Base-by-base conservation (phyloP, 1,284 basidiomycete genomes). In the Sanghuangporus weigelae region DNA sequence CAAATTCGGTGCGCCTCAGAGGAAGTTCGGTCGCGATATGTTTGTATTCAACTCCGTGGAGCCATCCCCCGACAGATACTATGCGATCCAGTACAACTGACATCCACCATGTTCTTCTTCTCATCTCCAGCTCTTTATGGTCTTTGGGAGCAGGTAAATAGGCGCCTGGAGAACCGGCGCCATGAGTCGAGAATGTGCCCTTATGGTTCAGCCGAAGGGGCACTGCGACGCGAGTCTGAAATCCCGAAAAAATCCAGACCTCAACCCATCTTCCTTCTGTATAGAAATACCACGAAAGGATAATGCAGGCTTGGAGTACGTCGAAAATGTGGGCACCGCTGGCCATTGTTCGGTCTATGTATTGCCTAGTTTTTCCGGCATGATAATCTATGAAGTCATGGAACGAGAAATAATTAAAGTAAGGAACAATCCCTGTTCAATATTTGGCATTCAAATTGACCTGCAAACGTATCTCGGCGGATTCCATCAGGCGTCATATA, bases 201-300 rank as follows among this genome's bases (percentile, higher is more conserved):
- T 89, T 90, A 72, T 90, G 90, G 71, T 92, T 92, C 46, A 92
- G 74, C 38, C 90, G 86, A 36, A 94, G 78, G 2, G 92, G 92
- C 14, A 93, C 81, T 26, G 89, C 86, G n/a, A 92, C 88, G 12
- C 92, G 81, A n/a, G 88, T 90, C 69, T 92, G 89, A 69, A 93
- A 91, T 6, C 86, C 90, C 36, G 90, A 89, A 74, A 90, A 90
- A 50, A 93, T 89, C 92, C 92, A 95, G 5, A 94, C 88, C 74
- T 94, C 92, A 11, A 93, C 90, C 89, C 91, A 93, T 61, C 91
- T 82, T 2, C 91, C 92, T 72, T 93, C 89, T 65, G 91, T 87
- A 72, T 93, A 94, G 68, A 92, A 90, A 75, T 90, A 93, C 90
- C 91, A 93, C 1, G 88, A 91, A 35, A 94, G 81, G 31, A 94